These are phyloP conservation scores for Capsicum rhomboideum DNA, from an alignment of 257 asterid species.

Conservation along the genomic window DNA sequence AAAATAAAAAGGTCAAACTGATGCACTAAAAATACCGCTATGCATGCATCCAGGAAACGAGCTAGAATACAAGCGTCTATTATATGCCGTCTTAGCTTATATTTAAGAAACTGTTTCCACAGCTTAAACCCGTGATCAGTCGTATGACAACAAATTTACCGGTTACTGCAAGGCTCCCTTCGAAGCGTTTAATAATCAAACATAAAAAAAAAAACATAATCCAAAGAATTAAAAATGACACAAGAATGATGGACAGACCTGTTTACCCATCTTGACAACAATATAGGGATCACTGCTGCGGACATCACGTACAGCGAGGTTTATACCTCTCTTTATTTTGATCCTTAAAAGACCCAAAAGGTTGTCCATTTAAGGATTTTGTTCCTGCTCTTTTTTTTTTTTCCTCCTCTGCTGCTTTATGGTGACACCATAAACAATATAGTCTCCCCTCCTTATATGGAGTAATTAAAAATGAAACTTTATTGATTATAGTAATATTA, in stretches of 20 bases:
- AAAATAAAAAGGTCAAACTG: too few relatives aligned
- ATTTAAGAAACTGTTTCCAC: too few relatives aligned
- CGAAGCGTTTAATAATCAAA: too few relatives aligned
- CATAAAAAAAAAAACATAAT: too few relatives aligned
- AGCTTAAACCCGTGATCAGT: not conserved
- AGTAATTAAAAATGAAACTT: not conserved
- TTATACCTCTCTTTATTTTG: constrained; percentile 7
- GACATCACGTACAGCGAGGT: constrained; percentile 19
- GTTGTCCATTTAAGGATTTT: constrained; percentile 4
- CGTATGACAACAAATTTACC: too few relatives aligned
- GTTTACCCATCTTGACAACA: constrained; percentile 46
- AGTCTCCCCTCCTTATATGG: not conserved
- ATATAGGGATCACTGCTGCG: constrained; percentile 43
- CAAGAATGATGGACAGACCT: constrained; percentile 14
- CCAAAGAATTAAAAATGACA: not conserved
- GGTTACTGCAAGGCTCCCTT: too few relatives aligned
- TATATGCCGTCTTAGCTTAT: too few relatives aligned
- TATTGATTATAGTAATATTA: not conserved
- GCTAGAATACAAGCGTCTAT: too few relatives aligned
- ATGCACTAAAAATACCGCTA: too few relatives aligned
- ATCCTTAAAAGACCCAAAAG: constrained; percentile 11
- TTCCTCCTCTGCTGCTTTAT: not conserved
- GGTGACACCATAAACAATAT: not conserved
- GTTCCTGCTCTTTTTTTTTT: too few relatives aligned
- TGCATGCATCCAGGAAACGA: too few relatives aligned